These are phyloP conservation scores for Polyplosphaeria fusca DNA, from an alignment of 495 filamentous ascomycete genomes.

Conservation along the genomic window DNA sequence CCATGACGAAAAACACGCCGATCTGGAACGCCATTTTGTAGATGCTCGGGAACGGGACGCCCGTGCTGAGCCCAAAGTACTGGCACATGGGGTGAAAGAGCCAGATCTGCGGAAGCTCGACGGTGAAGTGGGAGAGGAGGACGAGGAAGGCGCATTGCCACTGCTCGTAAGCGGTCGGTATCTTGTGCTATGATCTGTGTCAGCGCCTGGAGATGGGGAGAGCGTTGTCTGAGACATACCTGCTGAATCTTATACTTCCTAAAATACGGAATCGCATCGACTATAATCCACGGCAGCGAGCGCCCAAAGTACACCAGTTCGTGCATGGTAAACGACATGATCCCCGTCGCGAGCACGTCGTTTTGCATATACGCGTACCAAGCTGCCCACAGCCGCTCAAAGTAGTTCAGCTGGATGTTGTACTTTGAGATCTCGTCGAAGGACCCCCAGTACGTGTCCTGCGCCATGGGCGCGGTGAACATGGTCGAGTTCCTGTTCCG, in stretches of 20 bases:
- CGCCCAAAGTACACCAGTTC: slow-evolving; percentile 92
- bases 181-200: slow-evolving; percentile 64
- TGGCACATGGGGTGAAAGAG: slow-evolving; percentile 98
- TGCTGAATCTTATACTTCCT: slow-evolving; percentile 92
- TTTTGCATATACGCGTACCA: slow-evolving; percentile 99
- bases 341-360: slow-evolving; percentile 89
- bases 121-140: slow-evolving; percentile 89
- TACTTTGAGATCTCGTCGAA: slow-evolving; percentile 84
- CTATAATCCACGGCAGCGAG: slow-evolving; percentile 88
- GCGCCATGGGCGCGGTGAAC: slow-evolving; percentile 20
- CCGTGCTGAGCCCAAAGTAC: slow-evolving; percentile 82
- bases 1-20: slow-evolving; percentile 87
- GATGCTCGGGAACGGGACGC: slow-evolving; percentile 81
- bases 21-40: slow-evolving; percentile 90
- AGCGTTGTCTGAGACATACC: slow-evolving; percentile 43
- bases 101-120: slow-evolving; percentile 98
- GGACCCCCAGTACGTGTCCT: slow-evolving; percentile 63
- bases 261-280: slow-evolving; percentile 81
- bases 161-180: slow-evolving; percentile 85
- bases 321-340: slow-evolving; percentile 96
- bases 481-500: slow-evolving; percentile 33
- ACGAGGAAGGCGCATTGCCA: slow-evolving; percentile 91
- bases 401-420: slow-evolving; percentile 80
- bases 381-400: slow-evolving; percentile 85
- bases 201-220: not conserved